These are phyloP conservation scores for Camellia japonica DNA, from an alignment of 148 eudicot species.

Conservation along the genomic window DNA sequence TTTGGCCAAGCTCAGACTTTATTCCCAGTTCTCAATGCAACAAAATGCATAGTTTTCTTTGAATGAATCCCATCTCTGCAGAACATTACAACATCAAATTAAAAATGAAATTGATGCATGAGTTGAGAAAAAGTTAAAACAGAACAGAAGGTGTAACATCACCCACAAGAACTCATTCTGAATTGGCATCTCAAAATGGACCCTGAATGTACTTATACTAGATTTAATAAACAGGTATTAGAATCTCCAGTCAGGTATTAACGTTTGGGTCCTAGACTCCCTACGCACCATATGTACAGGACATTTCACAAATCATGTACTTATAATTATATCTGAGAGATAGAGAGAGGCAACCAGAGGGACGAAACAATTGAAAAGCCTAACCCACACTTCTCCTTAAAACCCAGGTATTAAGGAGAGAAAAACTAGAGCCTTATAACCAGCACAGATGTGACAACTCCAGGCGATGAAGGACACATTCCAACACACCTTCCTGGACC, in stretches of 20 bases:
- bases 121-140: not conserved
- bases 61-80: slow-evolving; percentile 26
- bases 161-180: not conserved
- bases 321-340: not conserved
- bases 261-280: not conserved
- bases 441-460: no score
- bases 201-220: not conserved
- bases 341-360: no score
- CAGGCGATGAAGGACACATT: no score
- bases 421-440: no score
- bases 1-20: not conserved
- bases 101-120: not conserved
- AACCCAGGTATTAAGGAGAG: no score
- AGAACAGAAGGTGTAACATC: not conserved
- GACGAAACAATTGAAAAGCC: no score
- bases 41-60: slow-evolving; percentile 6
- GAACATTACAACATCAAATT: slow-evolving; percentile 5
- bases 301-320: not conserved
- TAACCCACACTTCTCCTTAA: no score
- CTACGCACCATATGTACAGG: not conserved
- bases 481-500: no score
- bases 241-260: not conserved
- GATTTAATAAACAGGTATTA: not conserved
- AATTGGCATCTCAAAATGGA: not conserved
- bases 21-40: slow-evolving; percentile 9